Evolutionary conservation across 2,329 filamentous ascomycete species (phyloP), one percentile per base, ranked within the genome.

Genomic region (Knoxdaviesia proteae): DNA sequence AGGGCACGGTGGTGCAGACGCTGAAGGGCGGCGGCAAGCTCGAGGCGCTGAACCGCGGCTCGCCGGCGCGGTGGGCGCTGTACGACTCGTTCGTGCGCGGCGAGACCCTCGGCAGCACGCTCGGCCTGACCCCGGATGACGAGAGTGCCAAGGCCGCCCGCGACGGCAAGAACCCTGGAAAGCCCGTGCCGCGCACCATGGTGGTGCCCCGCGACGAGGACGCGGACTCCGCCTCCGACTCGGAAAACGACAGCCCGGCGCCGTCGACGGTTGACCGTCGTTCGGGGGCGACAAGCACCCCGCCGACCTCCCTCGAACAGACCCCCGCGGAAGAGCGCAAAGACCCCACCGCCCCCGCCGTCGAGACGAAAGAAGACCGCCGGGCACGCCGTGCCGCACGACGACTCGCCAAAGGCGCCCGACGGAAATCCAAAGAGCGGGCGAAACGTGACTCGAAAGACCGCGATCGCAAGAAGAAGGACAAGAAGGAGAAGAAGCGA

Each of bases 11-110:
- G 44, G 60, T 70, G 50, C 61, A 79, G 64, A 69, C 71, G 46
- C 56, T 72, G 48, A 63, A 60, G 33, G 63, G 65, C 45, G 63
- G 70, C 46, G 68, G 75, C 50, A 66, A 67, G 48, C 64, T 77
- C 44, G 67, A 69, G 42, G 65, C 63, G 50, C 20, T 20, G 20
- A 20, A 20, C 20, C 20, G 20, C 20, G 20, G 20, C 20, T 65
- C 67, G 2, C 60, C 61, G 38, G 60, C 59, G 20, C 72, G 69
- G 49, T 75, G 76, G 58, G 77, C 73, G 0, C 63, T 96, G 6
- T 94, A 94, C 56, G 72, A 77, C 6, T 79, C 76, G 41, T 96
- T 98, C 55, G 84, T 96, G 30, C 74, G 72, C 48, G 90, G 90
- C 6, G 81, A 86, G 43, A 64, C 75, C 29, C 65, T 96, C 44